phyloP scores from a whole-genome alignment of 2,329 filamentous ascomycete species.

The Colletotrichum theobromicola region DNA sequence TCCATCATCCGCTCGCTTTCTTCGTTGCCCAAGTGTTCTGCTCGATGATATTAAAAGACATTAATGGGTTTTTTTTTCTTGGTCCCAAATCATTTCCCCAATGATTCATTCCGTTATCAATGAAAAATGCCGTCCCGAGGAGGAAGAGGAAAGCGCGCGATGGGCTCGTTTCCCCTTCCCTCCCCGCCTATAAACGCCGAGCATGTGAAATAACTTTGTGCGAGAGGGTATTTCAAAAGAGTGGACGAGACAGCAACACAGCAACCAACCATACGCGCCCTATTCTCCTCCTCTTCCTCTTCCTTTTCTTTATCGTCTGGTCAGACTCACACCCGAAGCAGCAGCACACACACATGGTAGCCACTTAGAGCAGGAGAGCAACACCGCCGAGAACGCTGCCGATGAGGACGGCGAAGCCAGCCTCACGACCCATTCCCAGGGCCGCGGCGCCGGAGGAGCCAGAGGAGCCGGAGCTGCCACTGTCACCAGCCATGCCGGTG shows the following conservation, averaged over 20 bases:
- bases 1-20: background rate
- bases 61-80: background rate
- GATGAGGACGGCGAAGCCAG: conserved; percentile 42
- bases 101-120: background rate
- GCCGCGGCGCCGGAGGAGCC: conserved; percentile 30
- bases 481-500: conserved; percentile 29
- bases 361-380: conserved; percentile 36
- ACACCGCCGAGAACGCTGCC: conserved; percentile 45
- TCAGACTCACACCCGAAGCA: background rate
- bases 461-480: conserved; percentile 6
- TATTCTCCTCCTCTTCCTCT: background rate
- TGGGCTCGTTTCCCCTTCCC: background rate
- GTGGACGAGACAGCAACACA: conserved; percentile 14
- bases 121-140: background rate
- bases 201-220: conserved; percentile 18
- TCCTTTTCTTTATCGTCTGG: too few relatives aligned
- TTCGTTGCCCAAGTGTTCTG: conserved; percentile 5
- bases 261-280: background rate
- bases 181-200: conserved; percentile 10
- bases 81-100: background rate
- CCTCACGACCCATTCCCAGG: conserved; percentile 39
- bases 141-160: background rate
- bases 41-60: conserved; percentile 5
- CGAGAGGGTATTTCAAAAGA: conserved; percentile 15
- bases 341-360: background rate